Percentiles rank a stretch among this genome's conserved stretches.
Evolutionary conservation across 352 stramenopile species (phyloP).

Genomic region (Phytophthora pluvialis): DNA sequence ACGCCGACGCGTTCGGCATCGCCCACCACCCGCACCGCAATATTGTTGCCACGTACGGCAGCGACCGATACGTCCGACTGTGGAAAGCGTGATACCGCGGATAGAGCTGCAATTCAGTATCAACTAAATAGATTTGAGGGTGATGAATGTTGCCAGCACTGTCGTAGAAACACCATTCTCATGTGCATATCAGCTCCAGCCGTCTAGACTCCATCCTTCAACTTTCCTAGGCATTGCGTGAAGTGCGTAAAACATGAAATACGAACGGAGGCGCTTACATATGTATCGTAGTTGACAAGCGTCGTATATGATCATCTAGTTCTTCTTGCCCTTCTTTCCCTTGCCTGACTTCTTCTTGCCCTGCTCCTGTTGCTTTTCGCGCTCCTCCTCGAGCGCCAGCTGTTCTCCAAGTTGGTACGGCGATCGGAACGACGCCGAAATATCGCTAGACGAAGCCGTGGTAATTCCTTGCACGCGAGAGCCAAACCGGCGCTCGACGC

Average conservation of each 20-base stretch:
- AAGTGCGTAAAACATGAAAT: background rate
- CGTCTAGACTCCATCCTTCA: no score
- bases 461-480: slow-evolving; percentile 60
- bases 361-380: slow-evolving; percentile 44
- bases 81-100: slow-evolving; percentile 72
- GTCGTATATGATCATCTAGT: slow-evolving; percentile 37
- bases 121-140: slow-evolving; percentile 11
- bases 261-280: slow-evolving; percentile 12
- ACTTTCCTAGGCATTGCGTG: no score
- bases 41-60: slow-evolving; percentile 89
- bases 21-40: slow-evolving; percentile 91
- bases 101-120: slow-evolving; percentile 1
- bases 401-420: slow-evolving; percentile 81
- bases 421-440: slow-evolving; percentile 79
- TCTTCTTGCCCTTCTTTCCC: slow-evolving; percentile 48
- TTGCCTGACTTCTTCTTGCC: slow-evolving; percentile 62
- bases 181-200: no score
- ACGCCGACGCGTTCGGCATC: slow-evolving; percentile 81
- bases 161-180: background rate
- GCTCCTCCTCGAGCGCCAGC: slow-evolving; percentile 74
- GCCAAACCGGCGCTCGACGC: slow-evolving; percentile 83
- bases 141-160: background rate
- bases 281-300: slow-evolving; percentile 13
- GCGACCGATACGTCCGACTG: slow-evolving; percentile 82
- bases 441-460: slow-evolving; percentile 45